Percentiles rank a stretch among this genome's conserved stretches.
These are phyloP conservation scores for Pseudozyma tsukubaensis DNA, from an alignment of 1,284 basidiomycete species.

Conservation along the genomic window DNA sequence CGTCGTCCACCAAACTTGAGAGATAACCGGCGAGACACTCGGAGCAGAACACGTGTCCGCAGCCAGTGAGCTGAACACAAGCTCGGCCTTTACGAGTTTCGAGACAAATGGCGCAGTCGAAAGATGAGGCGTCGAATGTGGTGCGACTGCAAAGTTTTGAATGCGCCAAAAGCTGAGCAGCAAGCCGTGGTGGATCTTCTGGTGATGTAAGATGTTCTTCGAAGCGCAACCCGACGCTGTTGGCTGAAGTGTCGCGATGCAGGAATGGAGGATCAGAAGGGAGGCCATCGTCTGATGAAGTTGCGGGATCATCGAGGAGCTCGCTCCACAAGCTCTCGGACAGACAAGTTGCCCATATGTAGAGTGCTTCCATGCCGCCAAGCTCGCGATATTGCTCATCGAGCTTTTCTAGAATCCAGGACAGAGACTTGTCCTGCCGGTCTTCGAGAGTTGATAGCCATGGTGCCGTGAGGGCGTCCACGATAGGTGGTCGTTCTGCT, in stretches of 20 bases:
- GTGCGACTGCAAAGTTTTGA: conserved; percentile 40
- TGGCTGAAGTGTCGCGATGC: background rate
- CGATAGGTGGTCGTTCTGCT: conserved; percentile 16
- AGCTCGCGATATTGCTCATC: conserved; percentile 30
- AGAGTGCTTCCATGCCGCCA: conserved; percentile 42
- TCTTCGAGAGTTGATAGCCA: conserved; percentile 21
- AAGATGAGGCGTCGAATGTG: conserved; percentile 39
- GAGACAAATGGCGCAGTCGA: conserved; percentile 54
- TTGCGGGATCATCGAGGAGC: conserved; percentile 11
- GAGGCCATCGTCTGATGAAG: background rate
- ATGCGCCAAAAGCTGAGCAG: conserved; percentile 32
- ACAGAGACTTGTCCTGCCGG: background rate
- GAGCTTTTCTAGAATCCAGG: conserved; percentile 33
- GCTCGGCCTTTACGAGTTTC: conserved; percentile 46
- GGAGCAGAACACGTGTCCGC: conserved; percentile 53
- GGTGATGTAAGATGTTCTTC: conserved; percentile 21
- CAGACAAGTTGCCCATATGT: conserved; percentile 40
- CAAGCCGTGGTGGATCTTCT: conserved; percentile 17
- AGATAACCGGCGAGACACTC: conserved; percentile 47
- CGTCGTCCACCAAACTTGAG: conserved; percentile 43
- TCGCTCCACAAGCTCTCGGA: conserved; percentile 39
- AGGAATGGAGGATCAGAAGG: conserved; percentile 7
- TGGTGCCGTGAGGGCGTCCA: conserved; percentile 29
- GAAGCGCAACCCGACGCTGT: conserved; percentile 12
- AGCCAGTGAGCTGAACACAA: conserved; percentile 35